Evolutionary conservation across 2,329 filamentous ascomycete genomes (phyloP), one percentile per base, ranked within the genome.

Genomic region (Ceratocystis lukuohia): DNA sequence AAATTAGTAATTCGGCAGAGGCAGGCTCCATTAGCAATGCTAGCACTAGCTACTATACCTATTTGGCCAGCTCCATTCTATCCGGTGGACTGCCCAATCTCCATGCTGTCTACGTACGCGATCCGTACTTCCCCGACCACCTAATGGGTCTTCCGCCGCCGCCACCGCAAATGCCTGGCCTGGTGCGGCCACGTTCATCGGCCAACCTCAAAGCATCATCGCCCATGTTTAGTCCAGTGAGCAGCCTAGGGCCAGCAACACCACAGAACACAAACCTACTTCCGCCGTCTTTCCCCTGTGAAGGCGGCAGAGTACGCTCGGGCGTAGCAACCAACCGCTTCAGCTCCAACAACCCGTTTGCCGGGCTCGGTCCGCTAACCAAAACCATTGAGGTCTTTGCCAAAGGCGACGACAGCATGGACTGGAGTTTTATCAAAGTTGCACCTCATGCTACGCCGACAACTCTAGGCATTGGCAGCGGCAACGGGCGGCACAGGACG

Each of bases 61-160:
- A 96, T 75, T 83, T 97, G 22, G 86, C 90, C 30, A 83, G 83
- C n/a, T 96, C 90, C 0, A 83, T 97, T 41, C 84, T 94, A 68
- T 82, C 85, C 17, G 88, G 87, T 69, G 83, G 84, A 6, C 80
- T 97, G 6, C 91, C 91, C 0, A 83, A 82, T 45, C 80, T 97
- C 7, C 81, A 81, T 45, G 83, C 86, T 25, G 82, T 97, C 6
- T 96, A 95, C 73, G 93, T 96, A 20, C 88, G 90, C 63, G 91
- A 96, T 71, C 84, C 88, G 30, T 80, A 84, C 62, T 96, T 97
- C 73, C 86, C 91, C 1, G 90, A 96, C 70, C 82, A 87, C 10
- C 83, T 96, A 5, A 81, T 91, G 56, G 80, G 79, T 15, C 80
- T 93, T 5, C 83, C 86, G 1, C 86, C 86, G 1, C 87, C 89